phyloP scores from a whole-genome alignment of 2,329 filamentous ascomycete species.

The Ascochyta viciae-villosae region DNA sequence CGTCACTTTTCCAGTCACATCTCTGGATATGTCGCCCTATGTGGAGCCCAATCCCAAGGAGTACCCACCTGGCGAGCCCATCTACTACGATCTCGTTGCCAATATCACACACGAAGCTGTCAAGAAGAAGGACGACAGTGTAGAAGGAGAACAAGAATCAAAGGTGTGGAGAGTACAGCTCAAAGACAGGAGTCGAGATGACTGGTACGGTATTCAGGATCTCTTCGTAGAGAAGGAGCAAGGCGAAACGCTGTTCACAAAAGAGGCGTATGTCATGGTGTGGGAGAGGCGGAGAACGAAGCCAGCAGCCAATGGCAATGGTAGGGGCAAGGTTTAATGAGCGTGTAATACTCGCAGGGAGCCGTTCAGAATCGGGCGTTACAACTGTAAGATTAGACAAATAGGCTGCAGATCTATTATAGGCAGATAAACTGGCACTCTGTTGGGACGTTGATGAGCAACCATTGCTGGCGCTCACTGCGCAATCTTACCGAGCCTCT shows the following conservation, averaged over 20 bases:
- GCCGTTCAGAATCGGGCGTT: not conserved
- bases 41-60: constrained; percentile 83
- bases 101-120: constrained; percentile 92
- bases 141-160: constrained; percentile 88
- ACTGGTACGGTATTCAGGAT: constrained; percentile 95
- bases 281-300: constrained; percentile 79
- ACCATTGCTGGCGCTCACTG: constrained; percentile 4
- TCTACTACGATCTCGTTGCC: constrained; percentile 93
- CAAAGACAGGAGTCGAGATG: constrained; percentile 77
- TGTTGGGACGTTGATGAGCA: not conserved
- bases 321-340: constrained; percentile 23
- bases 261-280: constrained; percentile 94
- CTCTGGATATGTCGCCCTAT: constrained; percentile 87
- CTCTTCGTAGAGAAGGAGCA: constrained; percentile 89
- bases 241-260: constrained; percentile 87
- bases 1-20: constrained; percentile 88
- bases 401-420: not conserved
- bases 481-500: not conserved
- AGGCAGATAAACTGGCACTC: not conserved
- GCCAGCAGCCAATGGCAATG: constrained; percentile 18
- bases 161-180: constrained; percentile 97
- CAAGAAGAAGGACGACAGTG: constrained; percentile 76
- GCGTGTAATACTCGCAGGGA: not conserved
- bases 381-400: not conserved
- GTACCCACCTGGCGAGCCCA: constrained; percentile 77